A percentile compares a stretch with the other conserved stretches of the same genome.
Evolutionary conservation across 2,329 filamentous ascomycete genomes (phyloP).

Genomic region (Pseudopithomyces chartarum): DNA sequence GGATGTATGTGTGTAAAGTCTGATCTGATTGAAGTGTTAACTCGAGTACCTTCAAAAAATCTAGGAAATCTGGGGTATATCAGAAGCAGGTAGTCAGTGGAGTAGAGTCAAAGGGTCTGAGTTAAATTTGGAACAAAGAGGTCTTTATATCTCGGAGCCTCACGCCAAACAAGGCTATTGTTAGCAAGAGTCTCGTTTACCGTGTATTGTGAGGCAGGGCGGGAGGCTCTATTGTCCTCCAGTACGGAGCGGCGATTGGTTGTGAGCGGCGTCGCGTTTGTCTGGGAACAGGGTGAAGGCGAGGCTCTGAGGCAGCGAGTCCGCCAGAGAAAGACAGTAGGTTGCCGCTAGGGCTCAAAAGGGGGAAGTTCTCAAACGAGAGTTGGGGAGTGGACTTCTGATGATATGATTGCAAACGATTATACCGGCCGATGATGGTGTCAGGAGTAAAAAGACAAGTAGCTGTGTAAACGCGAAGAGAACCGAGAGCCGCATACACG

Average conservation of each 20-base stretch:
- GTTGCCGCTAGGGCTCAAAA: no score
- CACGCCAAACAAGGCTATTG: slow-evolving; percentile 1
- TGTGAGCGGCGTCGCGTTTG: not conserved
- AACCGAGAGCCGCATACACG: no score
- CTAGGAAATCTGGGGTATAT: not conserved
- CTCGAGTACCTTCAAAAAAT: no score
- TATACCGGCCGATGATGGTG: no score
- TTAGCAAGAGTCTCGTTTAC: not conserved
- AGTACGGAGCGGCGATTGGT: not conserved
- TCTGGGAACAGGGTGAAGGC: not conserved
- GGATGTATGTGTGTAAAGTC: no score
- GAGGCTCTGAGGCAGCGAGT: not conserved
- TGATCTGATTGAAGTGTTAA: no score
- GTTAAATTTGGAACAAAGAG: slow-evolving; percentile 1
- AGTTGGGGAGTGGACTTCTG: no score
- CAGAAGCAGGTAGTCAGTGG: not conserved
- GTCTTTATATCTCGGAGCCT: not conserved
- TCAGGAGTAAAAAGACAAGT: no score
- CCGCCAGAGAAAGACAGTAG: not conserved
- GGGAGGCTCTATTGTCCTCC: not conserved
- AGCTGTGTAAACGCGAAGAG: no score
- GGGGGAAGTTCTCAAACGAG: no score
- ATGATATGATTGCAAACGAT: not conserved
- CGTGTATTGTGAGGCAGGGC: not conserved
- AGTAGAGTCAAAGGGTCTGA: not conserved